These are phyloP conservation scores for Ensete glaucum DNA, from an alignment of 176 grass and related monocot species.

Conservation along the genomic window DNA sequence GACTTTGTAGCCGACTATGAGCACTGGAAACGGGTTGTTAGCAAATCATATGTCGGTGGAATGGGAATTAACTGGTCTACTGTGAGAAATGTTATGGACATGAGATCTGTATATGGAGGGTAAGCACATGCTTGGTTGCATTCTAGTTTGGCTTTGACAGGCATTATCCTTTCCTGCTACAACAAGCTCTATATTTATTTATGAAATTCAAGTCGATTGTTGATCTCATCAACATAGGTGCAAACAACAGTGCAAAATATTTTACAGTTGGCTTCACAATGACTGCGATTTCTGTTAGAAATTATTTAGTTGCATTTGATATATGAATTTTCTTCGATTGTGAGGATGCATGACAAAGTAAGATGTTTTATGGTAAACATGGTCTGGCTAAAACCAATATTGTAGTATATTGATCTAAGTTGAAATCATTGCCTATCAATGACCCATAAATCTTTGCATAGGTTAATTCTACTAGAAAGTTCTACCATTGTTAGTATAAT, in stretches of 20 bases:
- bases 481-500: not conserved
- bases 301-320: not conserved
- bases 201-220: not conserved
- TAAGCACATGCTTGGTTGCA: slow-evolving; percentile 26
- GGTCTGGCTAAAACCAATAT: not conserved
- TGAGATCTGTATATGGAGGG: slow-evolving; percentile 98
- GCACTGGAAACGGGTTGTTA: slow-evolving; percentile 81
- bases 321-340: not conserved
- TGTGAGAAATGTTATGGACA: slow-evolving; percentile 97
- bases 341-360: not conserved
- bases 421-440: too few relatives aligned
- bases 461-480: not conserved
- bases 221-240: not conserved
- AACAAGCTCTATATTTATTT: not conserved
- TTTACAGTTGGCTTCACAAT: not conserved
- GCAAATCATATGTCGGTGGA: slow-evolving; percentile 75
- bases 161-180: not conserved
- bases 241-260: not conserved
- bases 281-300: not conserved
- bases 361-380: not conserved
- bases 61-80: slow-evolving; percentile 93
- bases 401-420: not conserved
- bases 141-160: not conserved
- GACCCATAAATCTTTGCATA: not conserved
- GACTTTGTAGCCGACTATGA: slow-evolving; percentile 85